These are phyloP conservation scores for Lipomyces chichibuensis DNA, from an alignment of 805 yeast genomes.

Conservation along the genomic window DNA sequence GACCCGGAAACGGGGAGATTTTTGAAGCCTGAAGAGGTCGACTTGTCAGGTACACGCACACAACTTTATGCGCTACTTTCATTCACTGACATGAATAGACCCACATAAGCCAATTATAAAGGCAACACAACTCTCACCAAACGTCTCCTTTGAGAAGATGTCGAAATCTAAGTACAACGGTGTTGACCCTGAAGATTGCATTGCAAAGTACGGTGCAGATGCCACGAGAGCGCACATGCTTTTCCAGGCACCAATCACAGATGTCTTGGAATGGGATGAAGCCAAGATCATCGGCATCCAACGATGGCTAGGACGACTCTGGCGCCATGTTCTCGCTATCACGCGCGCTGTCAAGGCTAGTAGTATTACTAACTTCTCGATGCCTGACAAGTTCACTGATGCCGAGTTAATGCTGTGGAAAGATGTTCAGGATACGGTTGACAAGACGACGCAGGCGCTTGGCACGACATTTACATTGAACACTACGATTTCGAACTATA, in stretches of 20 bases:
- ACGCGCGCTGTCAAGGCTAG: conserved; percentile 9
- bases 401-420: conserved; percentile 63
- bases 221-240: conserved; percentile 90
- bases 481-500: conserved; percentile 84
- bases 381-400: conserved; percentile 40
- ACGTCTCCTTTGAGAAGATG: conserved; percentile 82
- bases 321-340: conserved; percentile 22
- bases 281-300: conserved; percentile 81
- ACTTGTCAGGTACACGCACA: conserved; percentile 41
- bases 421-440: conserved; percentile 53
- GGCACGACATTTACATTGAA: conserved; percentile 66
- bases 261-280: conserved; percentile 88
- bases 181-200: conserved; percentile 82
- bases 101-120: conserved; percentile 51
- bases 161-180: conserved; percentile 96
- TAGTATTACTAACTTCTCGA: conserved; percentile 1
- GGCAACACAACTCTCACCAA: conserved; percentile 56
- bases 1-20: conserved; percentile 76
- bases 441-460: conserved; percentile 62
- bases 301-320: conserved; percentile 76
- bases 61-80: conserved; percentile 32
- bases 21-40: conserved; percentile 77
- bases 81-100: conserved; percentile 13
- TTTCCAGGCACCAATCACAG: conserved; percentile 87
- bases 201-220: conserved; percentile 82